Evolutionary conservation across 2,329 filamentous ascomycete genomes (phyloP).

Genomic region (Botrytis cinerea): DNA sequence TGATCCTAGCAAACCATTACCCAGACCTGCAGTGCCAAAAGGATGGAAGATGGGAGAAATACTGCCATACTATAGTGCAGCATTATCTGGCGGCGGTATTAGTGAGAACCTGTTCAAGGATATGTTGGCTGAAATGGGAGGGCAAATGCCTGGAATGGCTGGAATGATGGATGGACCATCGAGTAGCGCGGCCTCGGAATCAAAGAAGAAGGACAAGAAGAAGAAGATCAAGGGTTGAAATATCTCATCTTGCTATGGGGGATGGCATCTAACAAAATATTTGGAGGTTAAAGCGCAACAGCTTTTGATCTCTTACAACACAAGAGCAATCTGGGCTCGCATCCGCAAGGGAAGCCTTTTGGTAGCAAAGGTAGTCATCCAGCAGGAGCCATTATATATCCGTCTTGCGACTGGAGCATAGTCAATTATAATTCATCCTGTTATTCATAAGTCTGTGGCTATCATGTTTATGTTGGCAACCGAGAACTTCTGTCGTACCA

Average conservation of each 20-base stretch:
- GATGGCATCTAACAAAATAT: neutral
- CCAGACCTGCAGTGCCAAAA: conserved; percentile 72
- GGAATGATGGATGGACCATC: conserved; percentile 43
- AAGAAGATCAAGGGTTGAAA: conserved; percentile 37
- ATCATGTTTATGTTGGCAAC: neutral
- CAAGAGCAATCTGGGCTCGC: conserved; percentile 3
- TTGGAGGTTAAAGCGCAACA: neutral
- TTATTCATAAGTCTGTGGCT: neutral
- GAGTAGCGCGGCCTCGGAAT: conserved; percentile 42
- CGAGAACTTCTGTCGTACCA: neutral
- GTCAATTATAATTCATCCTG: neutral
- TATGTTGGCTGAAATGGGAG: conserved; percentile 91
- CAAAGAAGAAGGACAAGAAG: conserved; percentile 51
- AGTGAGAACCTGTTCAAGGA: conserved; percentile 94
- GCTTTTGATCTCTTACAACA: neutral
- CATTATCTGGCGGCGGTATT: conserved; percentile 88
- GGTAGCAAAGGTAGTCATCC: conserved; percentile 23
- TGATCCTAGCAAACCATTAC: conserved; percentile 66
- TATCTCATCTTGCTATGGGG: neutral
- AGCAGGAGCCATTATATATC: neutral
- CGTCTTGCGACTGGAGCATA: neutral
- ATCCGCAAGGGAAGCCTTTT: conserved; percentile 23
- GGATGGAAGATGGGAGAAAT: conserved; percentile 90
- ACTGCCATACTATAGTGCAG: conserved; percentile 83
- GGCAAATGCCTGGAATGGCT: conserved; percentile 45